phyloP scores from a whole-genome alignment of 306 rosid genomes.

The Acacia melanoxylon region DNA sequence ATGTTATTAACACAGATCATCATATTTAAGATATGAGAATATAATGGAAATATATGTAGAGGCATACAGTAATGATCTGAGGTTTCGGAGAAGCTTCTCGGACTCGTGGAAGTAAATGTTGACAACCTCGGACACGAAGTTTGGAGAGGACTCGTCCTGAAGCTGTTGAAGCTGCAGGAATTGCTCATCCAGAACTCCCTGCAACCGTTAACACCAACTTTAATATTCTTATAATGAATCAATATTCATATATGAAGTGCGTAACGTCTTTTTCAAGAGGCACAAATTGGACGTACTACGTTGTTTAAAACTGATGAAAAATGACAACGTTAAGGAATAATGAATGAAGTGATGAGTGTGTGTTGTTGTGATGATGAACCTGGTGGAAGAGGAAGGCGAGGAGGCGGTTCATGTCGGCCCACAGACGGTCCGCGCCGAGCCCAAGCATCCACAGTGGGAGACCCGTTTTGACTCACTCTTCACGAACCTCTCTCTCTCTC shows the following conservation, averaged over 20 bases:
- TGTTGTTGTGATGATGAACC: conserved; percentile 25
- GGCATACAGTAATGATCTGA: conserved; percentile 64
- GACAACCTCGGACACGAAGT: conserved; percentile 88
- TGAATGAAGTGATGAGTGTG: too few species aligned
- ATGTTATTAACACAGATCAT: too few species aligned
- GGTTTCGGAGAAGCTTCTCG: conserved; percentile 80
- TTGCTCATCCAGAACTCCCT: conserved; percentile 95
- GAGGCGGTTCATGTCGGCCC: conserved; percentile 95
- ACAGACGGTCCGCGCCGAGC: conserved; percentile 79
- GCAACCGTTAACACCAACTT: too few species aligned
- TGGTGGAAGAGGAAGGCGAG: conserved; percentile 95
- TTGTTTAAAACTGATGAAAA: background rate
- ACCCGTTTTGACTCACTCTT: conserved; percentile 84
- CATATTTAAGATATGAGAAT: background rate
- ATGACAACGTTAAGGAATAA: background rate
- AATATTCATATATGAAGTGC: background rate
- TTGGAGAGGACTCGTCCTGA: conserved; percentile 88
- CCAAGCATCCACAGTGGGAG: conserved; percentile 97
- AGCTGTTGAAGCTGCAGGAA: conserved; percentile 95
- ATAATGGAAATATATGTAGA: background rate
- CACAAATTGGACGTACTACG: background rate
- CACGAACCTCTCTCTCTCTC: background rate
- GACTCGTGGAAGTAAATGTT: conserved; percentile 93
- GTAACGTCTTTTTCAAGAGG: background rate
- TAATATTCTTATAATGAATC: background rate